Conservation (phyloP, 345 rosid species). For the Bretschneidera sinensis region DNA sequence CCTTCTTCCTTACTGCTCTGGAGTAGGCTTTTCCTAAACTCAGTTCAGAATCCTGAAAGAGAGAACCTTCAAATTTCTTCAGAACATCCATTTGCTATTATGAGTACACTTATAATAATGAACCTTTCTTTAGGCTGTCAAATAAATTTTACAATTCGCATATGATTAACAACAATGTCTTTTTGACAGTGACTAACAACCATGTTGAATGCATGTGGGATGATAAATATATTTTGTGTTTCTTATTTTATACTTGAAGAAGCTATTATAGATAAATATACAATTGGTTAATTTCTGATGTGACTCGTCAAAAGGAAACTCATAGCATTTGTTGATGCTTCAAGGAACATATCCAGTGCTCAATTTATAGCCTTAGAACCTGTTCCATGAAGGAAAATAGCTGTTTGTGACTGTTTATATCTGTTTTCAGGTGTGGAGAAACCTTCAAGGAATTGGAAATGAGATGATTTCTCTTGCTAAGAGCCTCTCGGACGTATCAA, state of each 20-base stretch:
- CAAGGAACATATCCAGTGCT: not conserved
- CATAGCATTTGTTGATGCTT: not conserved
- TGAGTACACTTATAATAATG: not conserved
- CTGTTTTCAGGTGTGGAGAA: slow-evolving; percentile 58
- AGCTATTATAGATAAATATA: not conserved
- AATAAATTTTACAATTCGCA: no score
- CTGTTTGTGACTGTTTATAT: not conserved
- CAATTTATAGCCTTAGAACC: not conserved
- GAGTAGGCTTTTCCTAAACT: not conserved
- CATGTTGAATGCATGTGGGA: not conserved
- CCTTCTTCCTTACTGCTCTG: not conserved
- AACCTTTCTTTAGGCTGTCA: no score
- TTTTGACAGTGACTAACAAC: not conserved
- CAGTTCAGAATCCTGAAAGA: not conserved
- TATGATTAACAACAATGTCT: no score
- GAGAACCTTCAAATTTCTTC: not conserved
- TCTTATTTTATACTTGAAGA: not conserved
- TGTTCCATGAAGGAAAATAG: not conserved
- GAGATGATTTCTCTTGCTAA: slow-evolving; percentile 67
- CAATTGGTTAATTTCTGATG: no score
- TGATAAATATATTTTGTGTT: not conserved
- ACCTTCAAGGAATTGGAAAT: slow-evolving; percentile 57
- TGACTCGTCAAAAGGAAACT: no score
- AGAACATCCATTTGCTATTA: not conserved
- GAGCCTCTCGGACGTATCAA: slow-evolving; percentile 60